Conservation (phyloP, 2,329 filamentous ascomycete species). For the Sarocladium brachiariae region DNA sequence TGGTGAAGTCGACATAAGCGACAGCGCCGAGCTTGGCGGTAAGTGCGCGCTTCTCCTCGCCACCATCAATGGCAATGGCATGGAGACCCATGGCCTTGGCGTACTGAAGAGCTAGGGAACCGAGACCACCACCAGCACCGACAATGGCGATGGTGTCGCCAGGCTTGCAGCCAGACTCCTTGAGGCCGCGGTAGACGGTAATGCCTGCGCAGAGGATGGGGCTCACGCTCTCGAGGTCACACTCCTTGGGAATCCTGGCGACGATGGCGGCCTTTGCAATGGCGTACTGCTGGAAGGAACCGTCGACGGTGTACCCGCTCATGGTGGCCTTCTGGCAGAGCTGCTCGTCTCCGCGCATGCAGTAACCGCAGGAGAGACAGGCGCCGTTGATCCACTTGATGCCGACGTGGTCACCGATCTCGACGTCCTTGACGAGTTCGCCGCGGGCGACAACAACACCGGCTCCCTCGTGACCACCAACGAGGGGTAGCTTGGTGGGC, state of each 20-base stretch:
- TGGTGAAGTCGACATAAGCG: constrained; percentile 74
- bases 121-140: constrained; percentile 78
- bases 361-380: constrained; percentile 79
- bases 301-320: constrained; percentile 89
- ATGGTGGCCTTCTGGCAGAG: constrained; percentile 70
- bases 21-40: constrained; percentile 63
- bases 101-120: constrained; percentile 75
- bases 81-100: constrained; percentile 84
- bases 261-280: constrained; percentile 83
- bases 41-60: constrained; percentile 71
- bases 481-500: constrained; percentile 71
- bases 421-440: constrained; percentile 66
- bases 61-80: constrained; percentile 75
- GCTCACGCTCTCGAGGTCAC: constrained; percentile 67
- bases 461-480: constrained; percentile 75
- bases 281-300: constrained; percentile 87
- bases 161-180: constrained; percentile 68
- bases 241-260: constrained; percentile 71
- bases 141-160: constrained; percentile 79
- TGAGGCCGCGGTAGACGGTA: constrained; percentile 87
- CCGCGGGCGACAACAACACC: constrained; percentile 78
- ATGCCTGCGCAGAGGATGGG: constrained; percentile 80
- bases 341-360: constrained; percentile 72
- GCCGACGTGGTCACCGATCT: constrained; percentile 79
- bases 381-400: constrained; percentile 92